A percentile compares a stretch with the other conserved stretches of the same genome.
Evolutionary conservation across 1,284 basidiomycete genomes (phyloP).

Genomic region (Sporisorium scitamineum): DNA sequence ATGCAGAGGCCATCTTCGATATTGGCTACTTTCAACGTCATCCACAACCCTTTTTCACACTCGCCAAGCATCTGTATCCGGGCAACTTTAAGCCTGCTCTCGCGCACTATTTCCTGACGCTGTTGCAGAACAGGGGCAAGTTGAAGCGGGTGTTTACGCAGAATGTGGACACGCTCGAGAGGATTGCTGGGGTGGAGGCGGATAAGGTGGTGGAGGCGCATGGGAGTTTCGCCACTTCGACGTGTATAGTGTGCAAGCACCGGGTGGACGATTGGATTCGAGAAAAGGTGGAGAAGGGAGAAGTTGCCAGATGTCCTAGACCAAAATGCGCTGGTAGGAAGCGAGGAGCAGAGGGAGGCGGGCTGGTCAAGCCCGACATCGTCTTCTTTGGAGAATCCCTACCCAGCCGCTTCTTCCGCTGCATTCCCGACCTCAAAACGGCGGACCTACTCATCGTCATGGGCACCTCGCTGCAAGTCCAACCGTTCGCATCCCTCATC

Average conservation of each 20-base stretch:
- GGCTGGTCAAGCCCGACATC: conserved; percentile 68
- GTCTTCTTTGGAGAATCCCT: conserved; percentile 68
- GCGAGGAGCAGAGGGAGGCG: conserved; percentile 15
- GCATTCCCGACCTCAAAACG: conserved; percentile 70
- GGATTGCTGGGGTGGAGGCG: conserved; percentile 81
- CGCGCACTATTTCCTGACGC: conserved; percentile 88
- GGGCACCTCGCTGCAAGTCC: conserved; percentile 85
- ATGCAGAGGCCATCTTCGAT: conserved; percentile 74
- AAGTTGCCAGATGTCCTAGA: conserved; percentile 59
- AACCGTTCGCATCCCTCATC: conserved; percentile 74
- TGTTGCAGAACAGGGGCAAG: conserved; percentile 77
- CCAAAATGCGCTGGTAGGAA: conserved; percentile 29
- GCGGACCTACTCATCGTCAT: conserved; percentile 91
- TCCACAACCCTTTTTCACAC: conserved; percentile 70
- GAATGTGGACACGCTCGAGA: conserved; percentile 86
- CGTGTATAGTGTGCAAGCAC: conserved; percentile 58
- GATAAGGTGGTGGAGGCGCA: conserved; percentile 90
- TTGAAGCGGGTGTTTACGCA: conserved; percentile 85
- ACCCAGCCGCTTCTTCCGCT: conserved; percentile 62
- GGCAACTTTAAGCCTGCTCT: conserved; percentile 85
- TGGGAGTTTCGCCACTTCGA: conserved; percentile 74
- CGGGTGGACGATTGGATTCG: conserved; percentile 59
- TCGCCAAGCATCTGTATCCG: conserved; percentile 85
- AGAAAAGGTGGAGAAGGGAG: conserved; percentile 48
- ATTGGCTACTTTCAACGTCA: conserved; percentile 70